These are phyloP conservation scores for Neurospora cerealis DNA, from an alignment of 495 filamentous ascomycete genomes.

Conservation along the genomic window DNA sequence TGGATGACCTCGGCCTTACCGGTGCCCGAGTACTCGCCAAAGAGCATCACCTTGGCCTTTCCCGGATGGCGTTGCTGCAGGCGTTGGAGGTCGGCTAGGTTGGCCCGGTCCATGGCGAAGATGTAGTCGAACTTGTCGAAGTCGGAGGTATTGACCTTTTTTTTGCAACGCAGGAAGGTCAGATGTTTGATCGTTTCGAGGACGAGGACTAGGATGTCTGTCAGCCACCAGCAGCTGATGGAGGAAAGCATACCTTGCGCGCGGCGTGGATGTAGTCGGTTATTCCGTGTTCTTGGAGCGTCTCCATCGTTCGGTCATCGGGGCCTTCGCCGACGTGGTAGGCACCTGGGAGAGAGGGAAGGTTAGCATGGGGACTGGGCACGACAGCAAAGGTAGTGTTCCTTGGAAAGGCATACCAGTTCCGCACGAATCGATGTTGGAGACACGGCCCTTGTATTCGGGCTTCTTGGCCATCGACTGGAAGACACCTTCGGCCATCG, in stretches of 20 bases:
- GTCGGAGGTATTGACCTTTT: slow-evolving; percentile 36
- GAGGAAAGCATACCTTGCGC: slow-evolving; percentile 47
- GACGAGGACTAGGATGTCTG: not conserved
- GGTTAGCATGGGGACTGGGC: no score
- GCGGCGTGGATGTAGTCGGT: slow-evolving; percentile 67
- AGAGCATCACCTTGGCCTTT: slow-evolving; percentile 60
- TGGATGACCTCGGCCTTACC: slow-evolving; percentile 60
- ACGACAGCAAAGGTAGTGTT: no score
- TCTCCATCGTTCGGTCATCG: slow-evolving; percentile 77
- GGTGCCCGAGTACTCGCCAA: slow-evolving; percentile 70
- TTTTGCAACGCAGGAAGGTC: no score
- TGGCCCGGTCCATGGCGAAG: slow-evolving; percentile 87
- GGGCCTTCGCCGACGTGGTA: slow-evolving; percentile 69
- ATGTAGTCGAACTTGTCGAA: slow-evolving; percentile 86
- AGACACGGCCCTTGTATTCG: slow-evolving; percentile 47
- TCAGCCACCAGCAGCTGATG: not conserved
- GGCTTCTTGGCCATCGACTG: slow-evolving; percentile 51
- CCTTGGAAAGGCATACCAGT: slow-evolving; percentile 41
- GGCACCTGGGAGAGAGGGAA: no score
- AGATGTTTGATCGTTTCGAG: not conserved
- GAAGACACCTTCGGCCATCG: slow-evolving; percentile 96
- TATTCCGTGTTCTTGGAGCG: slow-evolving; percentile 64
- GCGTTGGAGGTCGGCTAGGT: slow-evolving; percentile 59
- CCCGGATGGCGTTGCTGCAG: slow-evolving; percentile 45
- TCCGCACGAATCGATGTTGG: slow-evolving; percentile 75